phyloP scores from a whole-genome alignment of 1,139 yeast species.

The Yamadazyma triangularis region DNA sequence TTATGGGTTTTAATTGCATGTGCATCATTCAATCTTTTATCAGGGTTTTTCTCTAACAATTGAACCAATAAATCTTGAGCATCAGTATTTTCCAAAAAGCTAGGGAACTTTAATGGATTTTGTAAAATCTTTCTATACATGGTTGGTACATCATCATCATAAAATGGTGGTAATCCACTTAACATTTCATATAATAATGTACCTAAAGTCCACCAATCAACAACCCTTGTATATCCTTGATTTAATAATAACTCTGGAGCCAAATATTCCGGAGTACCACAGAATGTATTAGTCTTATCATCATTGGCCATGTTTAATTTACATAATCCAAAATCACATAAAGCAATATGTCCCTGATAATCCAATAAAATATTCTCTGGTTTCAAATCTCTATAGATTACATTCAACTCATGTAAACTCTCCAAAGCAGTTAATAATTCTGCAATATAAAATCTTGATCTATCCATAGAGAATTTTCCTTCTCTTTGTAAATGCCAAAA shows the following conservation, averaged over 20 bases:
- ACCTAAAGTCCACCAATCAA: constrained; percentile 98
- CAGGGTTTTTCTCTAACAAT: constrained; percentile 82
- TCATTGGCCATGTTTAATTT: constrained; percentile 87
- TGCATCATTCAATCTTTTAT: constrained; percentile 76
- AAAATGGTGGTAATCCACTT: constrained; percentile 94
- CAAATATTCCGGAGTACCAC: constrained; percentile 95
- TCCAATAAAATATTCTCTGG: constrained; percentile 93
- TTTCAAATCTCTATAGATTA: constrained; percentile 89
- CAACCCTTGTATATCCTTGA: constrained; percentile 91
- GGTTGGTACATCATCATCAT: constrained; percentile 87
- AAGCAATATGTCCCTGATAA: constrained; percentile 94
- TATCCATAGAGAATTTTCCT: constrained; percentile 85
- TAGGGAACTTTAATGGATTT: constrained; percentile 85
- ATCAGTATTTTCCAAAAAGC: constrained; percentile 73
- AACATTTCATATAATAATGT: constrained; percentile 92
- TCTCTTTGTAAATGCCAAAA: constrained; percentile 98
- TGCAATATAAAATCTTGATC: constrained; percentile 95
- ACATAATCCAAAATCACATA: constrained; percentile 96
- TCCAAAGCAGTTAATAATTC: constrained; percentile 90
- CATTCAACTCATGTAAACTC: constrained; percentile 83
- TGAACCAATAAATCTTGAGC: constrained; percentile 80
- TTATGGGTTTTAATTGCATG: constrained; percentile 79
- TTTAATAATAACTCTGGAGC: constrained; percentile 92
- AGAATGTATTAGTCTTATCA: constrained; percentile 88
- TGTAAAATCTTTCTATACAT: constrained; percentile 93